Conservation (phyloP, 2,329 filamentous ascomycete species). For the Beauveria scarabaeidicola region DNA sequence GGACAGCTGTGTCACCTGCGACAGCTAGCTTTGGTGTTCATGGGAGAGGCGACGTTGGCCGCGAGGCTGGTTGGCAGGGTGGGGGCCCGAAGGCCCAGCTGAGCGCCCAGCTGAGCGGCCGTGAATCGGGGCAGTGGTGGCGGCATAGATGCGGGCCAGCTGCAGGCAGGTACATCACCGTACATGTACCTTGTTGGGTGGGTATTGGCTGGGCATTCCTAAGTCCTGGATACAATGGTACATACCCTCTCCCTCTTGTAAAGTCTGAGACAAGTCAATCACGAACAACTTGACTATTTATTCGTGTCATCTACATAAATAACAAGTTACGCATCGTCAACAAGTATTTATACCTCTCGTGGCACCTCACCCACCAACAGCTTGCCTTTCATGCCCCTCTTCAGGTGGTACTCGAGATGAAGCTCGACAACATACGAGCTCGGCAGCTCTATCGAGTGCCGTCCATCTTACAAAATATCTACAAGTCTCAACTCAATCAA, state of each 20-base stretch:
- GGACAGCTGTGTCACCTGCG: neutral
- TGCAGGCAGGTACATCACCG: neutral
- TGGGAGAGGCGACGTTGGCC: conserved; percentile 5
- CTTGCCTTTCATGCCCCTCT: neutral
- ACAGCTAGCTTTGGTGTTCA: neutral
- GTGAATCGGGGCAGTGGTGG: neutral
- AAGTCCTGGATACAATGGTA: conserved; percentile 3
- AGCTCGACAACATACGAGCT: neutral
- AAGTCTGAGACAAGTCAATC: neutral
- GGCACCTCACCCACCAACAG: neutral
- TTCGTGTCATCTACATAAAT: too few species aligned
- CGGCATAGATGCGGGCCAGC: neutral
- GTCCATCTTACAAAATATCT: neutral
- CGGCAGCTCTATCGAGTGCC: neutral
- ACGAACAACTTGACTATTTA: too few species aligned
- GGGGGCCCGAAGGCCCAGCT: neutral
- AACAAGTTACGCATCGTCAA: neutral
- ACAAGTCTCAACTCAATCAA: neutral
- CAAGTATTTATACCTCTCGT: neutral
- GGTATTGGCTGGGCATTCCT: neutral
- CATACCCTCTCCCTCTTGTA: neutral
- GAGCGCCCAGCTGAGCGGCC: neutral
- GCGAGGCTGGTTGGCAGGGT: conserved; percentile 3
- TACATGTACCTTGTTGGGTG: neutral
- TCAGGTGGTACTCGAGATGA: neutral